Conservation (phyloP, 2,329 filamentous ascomycete species). For the Aspergillus felis region DNA sequence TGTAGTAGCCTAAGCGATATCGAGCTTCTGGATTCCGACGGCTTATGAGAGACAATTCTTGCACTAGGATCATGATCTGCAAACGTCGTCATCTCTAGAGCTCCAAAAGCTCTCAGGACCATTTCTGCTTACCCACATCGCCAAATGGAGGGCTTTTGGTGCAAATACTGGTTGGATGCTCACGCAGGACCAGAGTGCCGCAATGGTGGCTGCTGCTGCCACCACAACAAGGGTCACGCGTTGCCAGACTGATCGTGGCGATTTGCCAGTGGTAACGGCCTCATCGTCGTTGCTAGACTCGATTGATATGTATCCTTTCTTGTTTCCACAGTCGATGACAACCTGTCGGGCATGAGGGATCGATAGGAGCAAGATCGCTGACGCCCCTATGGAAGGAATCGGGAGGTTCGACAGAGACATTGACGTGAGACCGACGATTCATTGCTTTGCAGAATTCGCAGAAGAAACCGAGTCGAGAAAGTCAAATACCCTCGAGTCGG, state of each 20-base stretch:
- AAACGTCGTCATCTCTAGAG: too few species aligned
- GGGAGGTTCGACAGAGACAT: not conserved
- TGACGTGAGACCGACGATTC: too few species aligned
- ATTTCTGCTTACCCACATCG: constrained; percentile 3
- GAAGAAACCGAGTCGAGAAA: too few species aligned
- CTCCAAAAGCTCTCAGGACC: not conserved
- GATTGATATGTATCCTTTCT: not conserved
- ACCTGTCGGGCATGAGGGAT: constrained; percentile 4
- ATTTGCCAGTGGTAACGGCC: not conserved
- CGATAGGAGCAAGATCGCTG: not conserved
- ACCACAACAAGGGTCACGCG: constrained; percentile 1
- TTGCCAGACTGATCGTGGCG: constrained; percentile 3
- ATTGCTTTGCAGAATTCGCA: too few species aligned
- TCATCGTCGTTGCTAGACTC: not conserved
- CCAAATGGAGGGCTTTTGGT: not conserved
- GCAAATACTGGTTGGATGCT: not conserved
- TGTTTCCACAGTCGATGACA: not conserved
- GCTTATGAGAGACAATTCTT: constrained; percentile 3
- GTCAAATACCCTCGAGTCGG: too few species aligned
- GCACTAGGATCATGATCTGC: constrained; percentile 1
- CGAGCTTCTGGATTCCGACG: not conserved
- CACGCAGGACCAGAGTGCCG: not conserved
- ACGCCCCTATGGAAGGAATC: not conserved
- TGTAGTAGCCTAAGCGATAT: constrained; percentile 9
- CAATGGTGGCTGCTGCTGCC: not conserved